Conservation (phyloP, 495 filamentous ascomycete genomes). For the Daldinia bambusicola region DNA sequence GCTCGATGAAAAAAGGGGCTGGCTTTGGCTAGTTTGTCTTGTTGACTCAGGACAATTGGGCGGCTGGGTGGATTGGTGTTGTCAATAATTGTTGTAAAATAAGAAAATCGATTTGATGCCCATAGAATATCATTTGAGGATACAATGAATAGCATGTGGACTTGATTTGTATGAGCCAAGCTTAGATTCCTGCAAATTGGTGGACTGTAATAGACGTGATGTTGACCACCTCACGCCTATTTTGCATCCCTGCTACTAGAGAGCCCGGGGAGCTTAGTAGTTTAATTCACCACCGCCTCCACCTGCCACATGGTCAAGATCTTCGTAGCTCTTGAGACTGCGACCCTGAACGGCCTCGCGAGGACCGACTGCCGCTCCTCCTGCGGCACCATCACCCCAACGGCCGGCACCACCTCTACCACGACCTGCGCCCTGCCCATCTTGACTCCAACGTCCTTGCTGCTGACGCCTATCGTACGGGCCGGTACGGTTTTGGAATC, state of each 20-base stretch:
- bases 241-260: not conserved
- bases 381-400: slow-evolving; percentile 72
- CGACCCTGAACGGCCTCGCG: slow-evolving; percentile 88
- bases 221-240: not conserved
- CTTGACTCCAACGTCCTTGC: slow-evolving; percentile 53
- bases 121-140: slow-evolving; percentile 3
- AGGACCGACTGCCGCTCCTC: slow-evolving; percentile 77
- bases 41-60: not conserved
- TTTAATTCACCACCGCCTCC: slow-evolving; percentile 70
- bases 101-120: not conserved
- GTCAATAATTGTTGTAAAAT: not conserved
- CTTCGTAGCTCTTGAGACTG: slow-evolving; percentile 95
- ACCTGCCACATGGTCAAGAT: slow-evolving; percentile 81
- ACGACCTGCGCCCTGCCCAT: slow-evolving; percentile 51
- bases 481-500: slow-evolving; percentile 59
- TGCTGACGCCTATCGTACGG: slow-evolving; percentile 64
- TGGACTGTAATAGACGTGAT: not conserved
- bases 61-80: not conserved
- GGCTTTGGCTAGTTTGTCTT: not conserved
- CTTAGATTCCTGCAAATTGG: not conserved
- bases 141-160: not conserved
- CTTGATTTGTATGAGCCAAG: not conserved
- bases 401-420: slow-evolving; percentile 64
- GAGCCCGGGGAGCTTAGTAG: slow-evolving; percentile 54
- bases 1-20: not conserved